Percentiles rank a stretch among this genome's conserved stretches.
Conservation (phyloP, 2,329 filamentous ascomycete species). For the Geosmithia putterillii region DNA sequence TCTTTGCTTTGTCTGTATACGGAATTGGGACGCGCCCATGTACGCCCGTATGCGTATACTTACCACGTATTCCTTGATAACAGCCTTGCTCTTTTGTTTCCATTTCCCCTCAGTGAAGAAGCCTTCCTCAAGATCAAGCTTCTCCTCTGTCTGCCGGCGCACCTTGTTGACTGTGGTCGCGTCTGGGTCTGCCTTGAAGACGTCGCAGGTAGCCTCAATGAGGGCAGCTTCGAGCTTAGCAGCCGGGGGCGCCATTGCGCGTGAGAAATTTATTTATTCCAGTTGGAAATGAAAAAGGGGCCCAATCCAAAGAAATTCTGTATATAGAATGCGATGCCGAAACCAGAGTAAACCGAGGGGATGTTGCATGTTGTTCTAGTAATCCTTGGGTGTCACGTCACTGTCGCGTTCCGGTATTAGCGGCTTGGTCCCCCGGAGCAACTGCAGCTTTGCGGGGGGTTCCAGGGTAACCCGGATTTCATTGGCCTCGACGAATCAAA, state of each 20-base stretch:
- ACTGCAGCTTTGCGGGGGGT: neutral
- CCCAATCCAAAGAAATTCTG: too few species aligned
- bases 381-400: too few species aligned
- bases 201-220: conserved; percentile 28
- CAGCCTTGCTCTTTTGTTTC: conserved; percentile 44
- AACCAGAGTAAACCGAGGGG: too few species aligned
- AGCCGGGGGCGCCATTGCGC: conserved; percentile 26
- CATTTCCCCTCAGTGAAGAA: conserved; percentile 38
- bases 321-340: too few species aligned
- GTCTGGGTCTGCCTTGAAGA: conserved; percentile 31
- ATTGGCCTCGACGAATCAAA: neutral
- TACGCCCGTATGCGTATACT: too few species aligned
- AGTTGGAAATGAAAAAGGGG: too few species aligned
- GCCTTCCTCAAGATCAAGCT: conserved; percentile 32
- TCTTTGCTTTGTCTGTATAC: neutral
- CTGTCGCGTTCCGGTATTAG: neutral
- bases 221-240: conserved; percentile 32
- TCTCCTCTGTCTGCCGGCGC: conserved; percentile 37
- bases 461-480: neutral
- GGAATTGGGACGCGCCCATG: too few species aligned
- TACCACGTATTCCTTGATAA: conserved; percentile 46
- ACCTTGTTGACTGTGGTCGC: conserved; percentile 44
- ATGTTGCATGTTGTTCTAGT: too few species aligned
- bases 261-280: neutral
- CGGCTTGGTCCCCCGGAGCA: too few species aligned